These are phyloP conservation scores for Hyphodiscus hymeniophilus DNA, from an alignment of 495 filamentous ascomycete species.

Conservation along the genomic window DNA sequence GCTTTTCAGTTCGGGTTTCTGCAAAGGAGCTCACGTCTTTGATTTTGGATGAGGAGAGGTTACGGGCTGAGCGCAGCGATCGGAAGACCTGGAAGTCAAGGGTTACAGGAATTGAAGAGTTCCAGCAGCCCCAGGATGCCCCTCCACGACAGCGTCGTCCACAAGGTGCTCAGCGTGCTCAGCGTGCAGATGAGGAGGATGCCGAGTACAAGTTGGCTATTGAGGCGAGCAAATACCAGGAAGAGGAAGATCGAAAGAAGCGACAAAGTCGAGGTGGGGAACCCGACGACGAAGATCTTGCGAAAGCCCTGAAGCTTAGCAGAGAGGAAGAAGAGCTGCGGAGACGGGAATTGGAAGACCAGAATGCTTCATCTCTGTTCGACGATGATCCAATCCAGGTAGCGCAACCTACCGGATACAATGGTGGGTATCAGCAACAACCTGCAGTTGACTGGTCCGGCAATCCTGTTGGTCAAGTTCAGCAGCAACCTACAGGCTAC, in stretches of 20 bases:
- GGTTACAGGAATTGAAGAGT: constrained; percentile 88
- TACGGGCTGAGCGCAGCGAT: constrained; percentile 85
- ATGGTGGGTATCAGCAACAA: constrained; percentile 96
- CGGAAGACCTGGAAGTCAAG: constrained; percentile 95
- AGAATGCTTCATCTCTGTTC: constrained; percentile 78
- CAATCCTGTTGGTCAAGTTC: constrained; percentile 73
- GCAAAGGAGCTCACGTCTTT: constrained; percentile 95
- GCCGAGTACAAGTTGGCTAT: constrained; percentile 87
- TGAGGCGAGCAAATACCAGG: constrained; percentile 92
- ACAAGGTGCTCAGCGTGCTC: constrained; percentile 30
- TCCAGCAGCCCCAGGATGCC: constrained; percentile 35
- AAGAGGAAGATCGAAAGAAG: constrained; percentile 82
- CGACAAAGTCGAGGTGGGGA: constrained; percentile 60
- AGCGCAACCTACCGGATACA: constrained; percentile 73
- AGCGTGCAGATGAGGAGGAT: constrained; percentile 72
- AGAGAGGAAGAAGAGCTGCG: constrained; percentile 84
- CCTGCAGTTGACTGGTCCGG: constrained; percentile 93
- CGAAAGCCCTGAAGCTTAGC: constrained; percentile 93
- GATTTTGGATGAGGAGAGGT: constrained; percentile 86
- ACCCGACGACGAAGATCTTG: constrained; percentile 61
- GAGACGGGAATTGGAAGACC: constrained; percentile 81
- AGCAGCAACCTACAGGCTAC: constrained; percentile 70
- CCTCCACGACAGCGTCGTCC: constrained; percentile 34
- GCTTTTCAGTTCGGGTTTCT: constrained; percentile 71
- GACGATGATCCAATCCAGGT: constrained; percentile 65